These are phyloP conservation scores for Trapa incisa DNA, from an alignment of 345 rosid species.

Conservation along the genomic window DNA sequence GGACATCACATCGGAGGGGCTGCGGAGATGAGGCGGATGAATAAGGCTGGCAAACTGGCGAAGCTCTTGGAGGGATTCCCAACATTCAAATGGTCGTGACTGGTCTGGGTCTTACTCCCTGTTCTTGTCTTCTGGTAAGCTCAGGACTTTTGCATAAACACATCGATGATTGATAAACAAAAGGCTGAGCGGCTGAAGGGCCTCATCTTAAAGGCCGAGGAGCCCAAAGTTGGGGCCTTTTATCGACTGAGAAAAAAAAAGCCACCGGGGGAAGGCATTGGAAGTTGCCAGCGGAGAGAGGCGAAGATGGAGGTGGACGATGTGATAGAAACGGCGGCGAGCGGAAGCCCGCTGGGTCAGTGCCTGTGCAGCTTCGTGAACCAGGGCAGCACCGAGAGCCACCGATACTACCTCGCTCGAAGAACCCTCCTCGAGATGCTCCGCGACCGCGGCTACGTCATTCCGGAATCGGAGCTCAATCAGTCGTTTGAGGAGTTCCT, in stretches of 20 bases:
- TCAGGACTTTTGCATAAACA: too few species aligned
- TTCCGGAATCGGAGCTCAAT: constrained; percentile 44
- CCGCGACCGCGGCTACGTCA: constrained; percentile 62
- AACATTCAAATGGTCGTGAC: not conserved
- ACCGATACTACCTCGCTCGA: constrained; percentile 56
- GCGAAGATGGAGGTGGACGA: constrained; percentile 17
- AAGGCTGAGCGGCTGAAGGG: too few species aligned
- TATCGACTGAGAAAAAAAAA: too few species aligned
- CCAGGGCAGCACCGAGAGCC: constrained; percentile 51
- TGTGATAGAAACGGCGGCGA: constrained; percentile 13
- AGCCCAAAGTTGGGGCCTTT: too few species aligned
- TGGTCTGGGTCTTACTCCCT: too few species aligned
- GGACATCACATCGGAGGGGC: constrained; percentile 33
- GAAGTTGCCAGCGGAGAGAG: not conserved
- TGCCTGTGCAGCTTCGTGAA: constrained; percentile 52
- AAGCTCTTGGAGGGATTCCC: constrained; percentile 27
- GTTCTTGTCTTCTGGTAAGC: too few species aligned
- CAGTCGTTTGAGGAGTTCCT: constrained; percentile 63
- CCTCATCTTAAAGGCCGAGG: too few species aligned
- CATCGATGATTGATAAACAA: too few species aligned
- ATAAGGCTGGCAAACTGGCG: constrained; percentile 26
- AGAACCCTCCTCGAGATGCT: constrained; percentile 76
- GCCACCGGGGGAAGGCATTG: too few species aligned
- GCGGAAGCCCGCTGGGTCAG: constrained; percentile 10
- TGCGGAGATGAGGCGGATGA: constrained; percentile 28